Evolutionary conservation across 2,329 filamentous ascomycete genomes (phyloP).

Genomic region (Fusarium papillatum): DNA sequence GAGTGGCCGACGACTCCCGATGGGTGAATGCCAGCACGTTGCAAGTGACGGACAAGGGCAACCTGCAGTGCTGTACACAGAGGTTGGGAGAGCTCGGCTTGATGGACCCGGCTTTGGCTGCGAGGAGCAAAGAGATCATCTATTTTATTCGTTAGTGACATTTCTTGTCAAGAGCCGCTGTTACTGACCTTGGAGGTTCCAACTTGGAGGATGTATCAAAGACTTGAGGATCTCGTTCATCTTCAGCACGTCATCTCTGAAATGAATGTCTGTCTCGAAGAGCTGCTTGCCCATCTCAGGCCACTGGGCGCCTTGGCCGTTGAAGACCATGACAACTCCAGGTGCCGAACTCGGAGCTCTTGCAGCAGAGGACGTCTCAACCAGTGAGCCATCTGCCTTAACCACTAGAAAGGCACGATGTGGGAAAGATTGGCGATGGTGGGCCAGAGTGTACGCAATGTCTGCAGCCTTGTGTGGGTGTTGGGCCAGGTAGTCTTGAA

Average conservation of each 20-base stretch:
- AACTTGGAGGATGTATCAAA: not conserved
- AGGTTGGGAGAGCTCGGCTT: not conserved
- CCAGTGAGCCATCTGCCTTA: not conserved
- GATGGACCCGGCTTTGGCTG: not conserved
- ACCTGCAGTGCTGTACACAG: not conserved
- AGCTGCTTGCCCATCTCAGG: slow-evolving; percentile 4
- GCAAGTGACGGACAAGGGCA: not conserved
- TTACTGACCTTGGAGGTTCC: not conserved
- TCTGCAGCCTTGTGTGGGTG: not conserved
- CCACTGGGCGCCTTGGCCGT: slow-evolving; percentile 48
- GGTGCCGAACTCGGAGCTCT: not conserved
- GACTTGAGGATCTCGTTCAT: not conserved
- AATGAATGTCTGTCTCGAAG: not conserved
- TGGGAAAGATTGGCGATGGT: not conserved
- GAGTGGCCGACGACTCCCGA: not conserved
- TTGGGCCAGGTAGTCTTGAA: not conserved
- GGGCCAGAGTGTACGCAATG: not conserved
- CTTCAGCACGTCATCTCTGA: not conserved
- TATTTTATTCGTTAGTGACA: not conserved
- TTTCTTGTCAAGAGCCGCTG: not conserved
- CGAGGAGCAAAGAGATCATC: not conserved
- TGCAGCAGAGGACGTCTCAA: not conserved
- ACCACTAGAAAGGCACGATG: not conserved
- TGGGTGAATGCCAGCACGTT: not conserved
- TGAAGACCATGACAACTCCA: not conserved